phyloP scores from a whole-genome alignment of 441 rosid species.

The Pelargonium australe region DNA sequence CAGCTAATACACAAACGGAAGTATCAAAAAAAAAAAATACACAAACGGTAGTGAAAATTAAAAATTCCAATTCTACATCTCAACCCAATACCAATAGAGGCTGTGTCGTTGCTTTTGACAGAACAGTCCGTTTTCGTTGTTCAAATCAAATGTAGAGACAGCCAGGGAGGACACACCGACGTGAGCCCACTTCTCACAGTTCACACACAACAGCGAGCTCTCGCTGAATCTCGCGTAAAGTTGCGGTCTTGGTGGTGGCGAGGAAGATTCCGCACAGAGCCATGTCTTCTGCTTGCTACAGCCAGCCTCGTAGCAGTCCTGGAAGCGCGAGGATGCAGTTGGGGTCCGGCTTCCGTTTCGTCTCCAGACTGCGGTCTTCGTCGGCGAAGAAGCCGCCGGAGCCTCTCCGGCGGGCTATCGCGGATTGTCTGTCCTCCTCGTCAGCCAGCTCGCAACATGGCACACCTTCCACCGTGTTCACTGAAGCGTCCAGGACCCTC shows the following conservation, averaged over 20 bases:
- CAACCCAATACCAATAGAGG: not conserved
- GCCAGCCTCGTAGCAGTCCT: conserved; percentile 55
- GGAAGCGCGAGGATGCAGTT: conserved; percentile 55
- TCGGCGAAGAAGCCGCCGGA: conserved; percentile 82
- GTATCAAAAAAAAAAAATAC: too few relatives aligned
- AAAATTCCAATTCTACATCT: not conserved
- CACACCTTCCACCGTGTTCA: conserved; percentile 37
- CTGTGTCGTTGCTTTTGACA: not conserved
- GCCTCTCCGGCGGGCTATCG: conserved; percentile 89
- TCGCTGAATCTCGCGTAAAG: too few relatives aligned
- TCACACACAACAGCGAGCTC: too few relatives aligned
- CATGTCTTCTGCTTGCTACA: conserved; percentile 43
- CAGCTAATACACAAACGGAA: not conserved
- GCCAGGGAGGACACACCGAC: too few relatives aligned
- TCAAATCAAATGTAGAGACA: not conserved
- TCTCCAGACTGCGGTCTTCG: conserved; percentile 79
- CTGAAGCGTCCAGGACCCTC: conserved; percentile 88
- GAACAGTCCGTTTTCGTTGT: too few relatives aligned
- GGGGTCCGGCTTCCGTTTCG: conserved; percentile 28
- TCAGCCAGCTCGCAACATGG: conserved; percentile 51
- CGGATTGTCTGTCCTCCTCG: conserved; percentile 80
- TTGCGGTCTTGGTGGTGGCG: too few relatives aligned
- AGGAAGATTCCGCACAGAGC: not conserved
- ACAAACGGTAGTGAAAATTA: not conserved
- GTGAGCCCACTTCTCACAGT: too few relatives aligned